Percentiles rank a stretch among this genome's conserved stretches.
These are phyloP conservation scores for Diaporthe helianthi DNA, from an alignment of 2,329 filamentous ascomycete species.

Conservation along the genomic window DNA sequence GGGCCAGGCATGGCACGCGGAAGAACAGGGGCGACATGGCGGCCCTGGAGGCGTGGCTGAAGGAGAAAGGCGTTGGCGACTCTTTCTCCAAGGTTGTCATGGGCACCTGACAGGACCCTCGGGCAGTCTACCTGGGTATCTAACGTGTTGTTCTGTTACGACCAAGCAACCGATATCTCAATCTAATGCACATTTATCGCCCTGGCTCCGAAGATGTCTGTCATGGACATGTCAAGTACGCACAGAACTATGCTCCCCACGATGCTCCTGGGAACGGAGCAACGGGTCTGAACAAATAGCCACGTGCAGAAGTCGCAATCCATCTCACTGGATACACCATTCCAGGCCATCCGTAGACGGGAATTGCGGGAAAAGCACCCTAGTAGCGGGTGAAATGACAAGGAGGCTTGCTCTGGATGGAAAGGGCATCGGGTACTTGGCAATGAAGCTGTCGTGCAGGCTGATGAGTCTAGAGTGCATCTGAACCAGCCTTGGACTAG, in stretches of 20 bases:
- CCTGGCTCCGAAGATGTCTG: neutral
- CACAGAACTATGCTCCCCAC: neutral
- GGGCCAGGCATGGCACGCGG: constrained; percentile 55
- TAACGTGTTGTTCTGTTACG: neutral
- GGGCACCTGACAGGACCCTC: constrained; percentile 22
- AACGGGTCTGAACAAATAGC: neutral
- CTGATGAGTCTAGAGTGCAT: neutral
- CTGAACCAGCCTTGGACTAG: neutral
- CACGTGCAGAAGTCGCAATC: neutral
- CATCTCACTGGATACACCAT: no score
- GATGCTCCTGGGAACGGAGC: no score
- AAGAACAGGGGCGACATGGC: constrained; percentile 61
- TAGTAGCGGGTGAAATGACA: neutral
- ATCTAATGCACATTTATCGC: no score
- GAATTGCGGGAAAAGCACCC: neutral
- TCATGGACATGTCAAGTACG: neutral
- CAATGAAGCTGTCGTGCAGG: neutral
- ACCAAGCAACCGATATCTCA: no score
- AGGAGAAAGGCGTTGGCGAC: constrained; percentile 51
- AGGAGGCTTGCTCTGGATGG: neutral
- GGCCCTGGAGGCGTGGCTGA: constrained; percentile 58
- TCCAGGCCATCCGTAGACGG: no score
- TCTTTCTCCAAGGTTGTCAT: constrained; percentile 53
- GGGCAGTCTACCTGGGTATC: no score
- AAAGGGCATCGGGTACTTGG: neutral